Evolutionary conservation across 139 green algal species (phyloP), one percentile per base, ranked within the genome.

Genomic region (Tetradesmus obliquus): DNA sequence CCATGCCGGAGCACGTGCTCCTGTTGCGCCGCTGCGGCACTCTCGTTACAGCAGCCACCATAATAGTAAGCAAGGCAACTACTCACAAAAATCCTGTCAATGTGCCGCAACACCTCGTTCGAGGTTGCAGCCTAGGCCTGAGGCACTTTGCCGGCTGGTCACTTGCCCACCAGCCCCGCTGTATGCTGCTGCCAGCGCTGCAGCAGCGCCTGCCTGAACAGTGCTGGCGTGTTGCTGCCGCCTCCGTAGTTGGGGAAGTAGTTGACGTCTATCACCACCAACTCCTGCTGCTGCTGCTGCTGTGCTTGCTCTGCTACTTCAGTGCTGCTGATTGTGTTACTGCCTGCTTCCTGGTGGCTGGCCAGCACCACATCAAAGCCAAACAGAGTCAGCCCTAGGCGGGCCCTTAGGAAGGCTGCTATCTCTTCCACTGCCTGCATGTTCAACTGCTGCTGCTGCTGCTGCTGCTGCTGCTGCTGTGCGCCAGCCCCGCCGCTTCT

Each of bases 161-260:
- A n/a, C 5, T 5, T n/a, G 1, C n/a, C 15, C n/a, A 3, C 17
- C 17, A 24, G 17, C 17, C 10, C 5, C n/a, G 66, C 66, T 10
- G 66, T 19, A 84, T 91, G 88, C 74, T 57, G 24, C 55, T 87
- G 55, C 88, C 76, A 88, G 10, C 51, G 5, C 19, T 81, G 55
- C 22, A 24, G 60, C 74, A 94, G 45, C 0, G 92, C 90, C 5
- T n/a, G 22, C 55, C 90, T 71, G 55, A 94, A 93, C 24, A 88
- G 55, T 13, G 53, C 54, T 3, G 94, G 60, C 10, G 94, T 94
- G 13, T 94, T 91, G 3, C 69, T 66, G 10, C 95, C 90, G 17
- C 93, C 94, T 60, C 92, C 84, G 91, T 95, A 98, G 51, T 93
- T 96, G 9, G 96, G 96, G 45, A 98, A 97, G 91, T 97, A 98